Evolutionary conservation across 768 basidiomycete species (phyloP), one percentile per base, ranked within the genome.

Genomic region (Lepiota brunneoincarnata): DNA sequence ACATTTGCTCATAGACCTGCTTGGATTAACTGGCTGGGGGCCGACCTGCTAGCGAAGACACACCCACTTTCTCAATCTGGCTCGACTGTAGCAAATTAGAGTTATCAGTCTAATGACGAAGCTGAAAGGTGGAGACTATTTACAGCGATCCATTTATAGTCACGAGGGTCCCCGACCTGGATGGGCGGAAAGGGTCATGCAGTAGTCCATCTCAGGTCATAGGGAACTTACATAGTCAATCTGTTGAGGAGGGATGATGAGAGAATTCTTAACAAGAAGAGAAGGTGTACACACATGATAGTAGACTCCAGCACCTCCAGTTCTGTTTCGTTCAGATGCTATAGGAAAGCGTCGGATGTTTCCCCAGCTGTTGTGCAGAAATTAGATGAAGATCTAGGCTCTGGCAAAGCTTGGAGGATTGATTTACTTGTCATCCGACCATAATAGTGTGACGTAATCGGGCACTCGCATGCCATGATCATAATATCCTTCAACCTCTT

Each of bases 141-240:
- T 48, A 81, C 81, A 18, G 77, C 76, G 46, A 87, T 83, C 86
- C 86, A 88, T 63, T 88, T 88, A 72, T 84, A 90, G 66, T 85
- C 78, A 42, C 81, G 69, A 1, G 84, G 82, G 54, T 74, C 74
- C 12, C 86, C 87, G 37, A 89, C 84, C 72, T 84, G 63, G 15
- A 51, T 20, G n/a, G 18, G n/a, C 17, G 2, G 44, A 10, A 15
- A 41, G 31, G 31, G 31, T 31, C 11, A n/a, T 37, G 15, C 14
- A 43, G 39, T 9, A 23, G 49, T 23, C 14, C 53, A 36, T 41
- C 44, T 31, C 2, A 44, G 23, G 20, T 2, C 14, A 21, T 20
- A 1, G 3, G 36, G 14, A 37, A 39, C 65, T 63, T 34, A 78
- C 79, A 60, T 77, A 79, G 65, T 81, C 81, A 51, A 78, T 61